Evolutionary conservation across 306 rosid genomes (phyloP).

Genomic region (Urtica urens): DNA sequence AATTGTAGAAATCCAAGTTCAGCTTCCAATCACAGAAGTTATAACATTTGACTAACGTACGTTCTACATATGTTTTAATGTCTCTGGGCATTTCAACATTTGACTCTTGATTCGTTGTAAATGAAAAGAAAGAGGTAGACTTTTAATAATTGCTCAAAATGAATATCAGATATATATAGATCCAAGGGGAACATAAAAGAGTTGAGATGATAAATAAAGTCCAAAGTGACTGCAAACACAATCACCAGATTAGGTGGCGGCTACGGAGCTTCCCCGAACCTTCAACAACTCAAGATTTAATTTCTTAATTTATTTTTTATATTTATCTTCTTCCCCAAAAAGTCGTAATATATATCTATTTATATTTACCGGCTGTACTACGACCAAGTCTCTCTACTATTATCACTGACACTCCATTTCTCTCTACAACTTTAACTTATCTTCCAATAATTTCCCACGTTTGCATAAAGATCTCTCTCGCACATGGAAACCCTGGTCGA

Average conservation of each 20-base stretch:
- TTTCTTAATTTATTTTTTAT: not conserved
- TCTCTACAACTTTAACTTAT: not conserved
- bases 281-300: not conserved
- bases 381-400: too few species aligned
- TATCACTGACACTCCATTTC: not conserved
- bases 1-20: too few species aligned
- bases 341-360: not conserved
- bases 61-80: too few species aligned
- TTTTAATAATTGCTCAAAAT: too few species aligned
- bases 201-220: not conserved
- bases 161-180: too few species aligned
- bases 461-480: not conserved
- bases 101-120: too few species aligned
- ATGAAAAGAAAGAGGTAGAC: too few species aligned
- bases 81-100: too few species aligned
- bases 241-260: constrained; percentile 6
- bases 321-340: not conserved
- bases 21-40: too few species aligned
- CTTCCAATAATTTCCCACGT: not conserved
- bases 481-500: constrained; percentile 27
- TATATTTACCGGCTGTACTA: not conserved
- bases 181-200: too few species aligned
- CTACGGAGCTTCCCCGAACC: constrained; percentile 6
- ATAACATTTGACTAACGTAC: too few species aligned
- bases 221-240: constrained; percentile 11